These are phyloP conservation scores for Verticillium tricorpus DNA, from an alignment of 2,329 filamentous ascomycete genomes.

Conservation along the genomic window DNA sequence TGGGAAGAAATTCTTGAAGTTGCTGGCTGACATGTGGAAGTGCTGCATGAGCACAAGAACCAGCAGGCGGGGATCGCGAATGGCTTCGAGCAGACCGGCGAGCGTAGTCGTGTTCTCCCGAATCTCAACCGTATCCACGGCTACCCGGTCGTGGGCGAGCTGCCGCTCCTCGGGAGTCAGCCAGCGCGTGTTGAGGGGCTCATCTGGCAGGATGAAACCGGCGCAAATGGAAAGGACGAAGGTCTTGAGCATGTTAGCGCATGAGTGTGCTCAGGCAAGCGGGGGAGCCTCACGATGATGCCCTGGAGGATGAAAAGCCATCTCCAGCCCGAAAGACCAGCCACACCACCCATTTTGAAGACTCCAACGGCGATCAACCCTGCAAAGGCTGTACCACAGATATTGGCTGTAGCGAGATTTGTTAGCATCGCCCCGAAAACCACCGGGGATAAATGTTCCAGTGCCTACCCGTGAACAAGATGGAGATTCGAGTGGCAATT, in stretches of 20 bases:
- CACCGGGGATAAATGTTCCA: background rate
- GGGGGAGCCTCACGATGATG: too few relatives aligned
- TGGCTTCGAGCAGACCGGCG: constrained; percentile 33
- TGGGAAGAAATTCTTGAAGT: constrained; percentile 39
- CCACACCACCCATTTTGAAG: constrained; percentile 34
- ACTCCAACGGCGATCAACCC: constrained; percentile 14
- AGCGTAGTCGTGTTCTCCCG: constrained; percentile 22
- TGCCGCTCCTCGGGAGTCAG: constrained; percentile 29
- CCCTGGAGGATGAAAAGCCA: constrained; percentile 43
- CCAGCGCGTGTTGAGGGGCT: constrained; percentile 31
- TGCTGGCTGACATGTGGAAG: constrained; percentile 39
- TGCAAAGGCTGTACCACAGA: constrained; percentile 15
- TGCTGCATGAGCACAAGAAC: constrained; percentile 43
- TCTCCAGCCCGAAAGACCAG: constrained; percentile 39
- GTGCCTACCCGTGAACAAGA: constrained; percentile 27
- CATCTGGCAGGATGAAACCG: constrained; percentile 28
- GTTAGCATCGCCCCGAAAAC: background rate
- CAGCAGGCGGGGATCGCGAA: constrained; percentile 37
- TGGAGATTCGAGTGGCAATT: constrained; percentile 29
- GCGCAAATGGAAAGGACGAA: constrained; percentile 22
- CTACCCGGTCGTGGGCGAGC: constrained; percentile 35
- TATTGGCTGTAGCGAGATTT: constrained; percentile 34
- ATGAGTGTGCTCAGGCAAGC: constrained; percentile 14
- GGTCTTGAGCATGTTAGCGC: constrained; percentile 23
- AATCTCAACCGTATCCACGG: constrained; percentile 19